These are phyloP conservation scores for Maudiozyma humilis DNA, from an alignment of 1,139 yeast genomes.

Conservation along the genomic window DNA sequence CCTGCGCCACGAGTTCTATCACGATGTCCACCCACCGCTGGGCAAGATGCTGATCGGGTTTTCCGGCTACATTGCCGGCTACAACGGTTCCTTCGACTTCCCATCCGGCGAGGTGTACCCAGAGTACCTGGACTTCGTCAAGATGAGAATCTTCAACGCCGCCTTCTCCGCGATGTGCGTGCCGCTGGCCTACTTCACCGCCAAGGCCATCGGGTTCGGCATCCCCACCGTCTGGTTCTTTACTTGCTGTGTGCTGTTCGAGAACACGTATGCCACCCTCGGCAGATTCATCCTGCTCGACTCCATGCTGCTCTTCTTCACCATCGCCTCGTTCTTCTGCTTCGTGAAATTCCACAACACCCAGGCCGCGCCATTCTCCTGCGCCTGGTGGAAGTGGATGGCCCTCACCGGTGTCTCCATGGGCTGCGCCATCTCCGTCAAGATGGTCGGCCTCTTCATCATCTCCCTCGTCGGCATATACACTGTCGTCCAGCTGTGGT, in stretches of 20 bases:
- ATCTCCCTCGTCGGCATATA: conserved; percentile 70
- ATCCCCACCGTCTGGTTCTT: conserved; percentile 82
- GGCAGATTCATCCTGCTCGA: conserved; percentile 90
- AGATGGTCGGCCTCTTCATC: conserved; percentile 77
- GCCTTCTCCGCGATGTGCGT: conserved; percentile 82
- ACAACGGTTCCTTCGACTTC: conserved; percentile 92
- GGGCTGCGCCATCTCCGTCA: conserved; percentile 76
- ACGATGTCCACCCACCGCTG: conserved; percentile 97
- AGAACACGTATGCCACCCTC: conserved; percentile 77
- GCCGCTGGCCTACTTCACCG: conserved; percentile 89
- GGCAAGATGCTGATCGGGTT: conserved; percentile 96
- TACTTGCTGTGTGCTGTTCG: conserved; percentile 78
- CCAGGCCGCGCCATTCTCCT: conserved; percentile 54
- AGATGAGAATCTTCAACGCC: conserved; percentile 93
- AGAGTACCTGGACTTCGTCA: conserved; percentile 74
- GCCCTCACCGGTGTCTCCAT: conserved; percentile 63
- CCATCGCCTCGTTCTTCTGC: conserved; percentile 72
- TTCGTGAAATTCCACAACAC: conserved; percentile 72
- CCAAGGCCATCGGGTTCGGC: conserved; percentile 75
- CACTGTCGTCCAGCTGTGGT: conserved; percentile 68
- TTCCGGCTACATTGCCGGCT: conserved; percentile 89
- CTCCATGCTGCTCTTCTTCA: conserved; percentile 91
- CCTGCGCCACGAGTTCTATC: conserved; percentile 86
- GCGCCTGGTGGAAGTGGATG: conserved; percentile 95
- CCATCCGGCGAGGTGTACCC: conserved; percentile 84